A percentile compares a stretch with the other conserved stretches of the same genome.
Evolutionary conservation across 2,329 filamentous ascomycete species (phyloP).

Genomic region (Aspergillus tubingensis): DNA sequence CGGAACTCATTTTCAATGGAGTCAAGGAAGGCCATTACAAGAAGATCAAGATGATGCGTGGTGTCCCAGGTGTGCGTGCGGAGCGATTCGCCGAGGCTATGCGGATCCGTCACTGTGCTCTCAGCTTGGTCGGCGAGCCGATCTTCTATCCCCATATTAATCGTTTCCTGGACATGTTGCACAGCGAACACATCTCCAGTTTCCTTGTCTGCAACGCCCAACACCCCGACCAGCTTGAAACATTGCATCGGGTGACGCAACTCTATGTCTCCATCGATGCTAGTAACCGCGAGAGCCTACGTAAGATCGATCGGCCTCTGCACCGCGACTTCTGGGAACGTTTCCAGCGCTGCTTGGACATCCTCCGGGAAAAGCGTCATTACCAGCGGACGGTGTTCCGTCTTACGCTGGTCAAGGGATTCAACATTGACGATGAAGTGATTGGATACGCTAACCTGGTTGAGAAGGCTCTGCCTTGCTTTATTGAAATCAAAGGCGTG

Average conservation of each 20-base stretch:
- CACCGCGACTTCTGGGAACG: slow-evolving; percentile 98
- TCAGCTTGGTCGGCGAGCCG: slow-evolving; percentile 92
- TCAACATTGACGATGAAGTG: slow-evolving; percentile 94
- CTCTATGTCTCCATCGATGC: slow-evolving; percentile 97
- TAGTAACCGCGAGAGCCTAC: slow-evolving; percentile 81
- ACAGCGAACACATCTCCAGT: slow-evolving; percentile 82
- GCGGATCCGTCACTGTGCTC: slow-evolving; percentile 87
- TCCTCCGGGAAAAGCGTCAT: slow-evolving; percentile 79
- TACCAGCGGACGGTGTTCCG: slow-evolving; percentile 91
- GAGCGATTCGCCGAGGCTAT: slow-evolving; percentile 92
- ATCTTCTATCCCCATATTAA: slow-evolving; percentile 99
- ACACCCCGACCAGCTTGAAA: slow-evolving; percentile 84
- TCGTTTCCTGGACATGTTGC: slow-evolving; percentile 80
- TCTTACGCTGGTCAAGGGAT: slow-evolving; percentile 93
- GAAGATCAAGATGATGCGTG: slow-evolving; percentile 96
- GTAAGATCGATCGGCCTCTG: slow-evolving; percentile 85
- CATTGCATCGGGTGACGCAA: slow-evolving; percentile 84
- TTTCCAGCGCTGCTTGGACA: slow-evolving; percentile 87
- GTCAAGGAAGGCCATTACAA: slow-evolving; percentile 92
- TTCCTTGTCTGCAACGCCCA: slow-evolving; percentile 98
- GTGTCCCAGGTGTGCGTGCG: slow-evolving; percentile 86
- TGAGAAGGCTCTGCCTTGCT: slow-evolving; percentile 81
- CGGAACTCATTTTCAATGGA: slow-evolving; percentile 84
- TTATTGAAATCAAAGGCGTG: slow-evolving; percentile 94
- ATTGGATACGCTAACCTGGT: slow-evolving; percentile 88